Evolutionary conservation across 2,329 filamentous ascomycete genomes (phyloP).

Genomic region (Pseudogymnoascus sp.): DNA sequence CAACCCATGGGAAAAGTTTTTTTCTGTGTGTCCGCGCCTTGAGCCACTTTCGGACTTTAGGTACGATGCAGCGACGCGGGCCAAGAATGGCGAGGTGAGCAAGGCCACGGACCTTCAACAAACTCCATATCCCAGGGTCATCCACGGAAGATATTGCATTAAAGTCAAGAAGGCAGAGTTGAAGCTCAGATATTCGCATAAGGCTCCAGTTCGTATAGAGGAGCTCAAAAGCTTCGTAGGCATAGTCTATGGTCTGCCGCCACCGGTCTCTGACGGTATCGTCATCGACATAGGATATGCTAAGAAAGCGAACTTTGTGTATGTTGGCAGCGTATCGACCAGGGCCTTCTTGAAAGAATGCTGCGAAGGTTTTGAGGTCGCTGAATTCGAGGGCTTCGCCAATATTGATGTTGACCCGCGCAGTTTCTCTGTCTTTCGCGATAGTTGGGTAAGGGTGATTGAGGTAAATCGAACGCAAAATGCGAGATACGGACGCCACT

Average conservation of each 20-base stretch:
- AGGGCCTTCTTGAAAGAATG: constrained; percentile 9
- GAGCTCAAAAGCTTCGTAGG: constrained; percentile 16
- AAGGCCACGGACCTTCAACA: constrained; percentile 18
- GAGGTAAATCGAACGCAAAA: constrained; percentile 3
- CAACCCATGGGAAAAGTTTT: constrained; percentile 16
- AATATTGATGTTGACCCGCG: constrained; percentile 11
- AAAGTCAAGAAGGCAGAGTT: constrained; percentile 13
- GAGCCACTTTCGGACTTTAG: constrained; percentile 14
- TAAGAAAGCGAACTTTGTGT: constrained; percentile 13
- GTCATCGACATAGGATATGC: constrained; percentile 15
- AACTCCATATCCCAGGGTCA: constrained; percentile 12
- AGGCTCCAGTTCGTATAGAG: constrained; percentile 12
- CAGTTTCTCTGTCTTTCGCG: constrained; percentile 1
- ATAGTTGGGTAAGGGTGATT: neutral
- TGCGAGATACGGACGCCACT: constrained; percentile 6
- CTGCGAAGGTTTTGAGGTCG: constrained; percentile 10
- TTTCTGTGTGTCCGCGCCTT: constrained; percentile 16
- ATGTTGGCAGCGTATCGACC: constrained; percentile 10
- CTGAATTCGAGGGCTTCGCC: constrained; percentile 12
- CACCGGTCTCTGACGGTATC: constrained; percentile 10
- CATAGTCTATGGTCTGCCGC: constrained; percentile 13
- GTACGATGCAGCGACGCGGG: constrained; percentile 15
- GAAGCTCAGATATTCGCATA: constrained; percentile 17
- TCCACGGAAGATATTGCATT: constrained; percentile 1
- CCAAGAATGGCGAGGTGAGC: constrained; percentile 14